Evolutionary conservation across 1,139 yeast genomes (phyloP), one percentile per base, ranked within the genome.

Genomic region (Candida mesenterica): DNA sequence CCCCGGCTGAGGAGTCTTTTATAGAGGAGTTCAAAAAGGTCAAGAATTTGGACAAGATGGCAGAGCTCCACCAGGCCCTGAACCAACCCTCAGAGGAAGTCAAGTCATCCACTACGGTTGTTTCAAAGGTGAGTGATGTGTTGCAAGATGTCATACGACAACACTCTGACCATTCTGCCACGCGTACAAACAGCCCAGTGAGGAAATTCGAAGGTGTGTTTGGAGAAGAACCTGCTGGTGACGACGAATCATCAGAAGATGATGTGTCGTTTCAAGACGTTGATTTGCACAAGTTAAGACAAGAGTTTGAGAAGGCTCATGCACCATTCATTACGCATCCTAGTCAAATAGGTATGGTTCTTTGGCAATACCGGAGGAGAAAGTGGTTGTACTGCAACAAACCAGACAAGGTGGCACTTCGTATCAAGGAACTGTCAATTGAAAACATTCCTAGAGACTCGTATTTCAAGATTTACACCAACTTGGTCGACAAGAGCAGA

Each of bases 301-400:
- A 49, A 33, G 62, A 61, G 38, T 47, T 53, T 36, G 64, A 59
- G 33, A 31, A 19, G 41, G 17, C 31, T 39, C 4, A 44, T 44
- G 18, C 27, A 3, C 22, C 19, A 4, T 24, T 33, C 6, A 28
- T 30, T 24, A 30, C 26, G n/a, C 28, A 36, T 28, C 29, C 30
- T 8, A 33, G 38, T 19, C 34, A 24, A 17, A 50, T 67, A 4
- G 89, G 86, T 4, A 69, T 69, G 16, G 53, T 59, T 4, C 62
- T 82, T 16, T 84, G 89, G 90, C 70, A 72, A 36, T 59, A 64
- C 38, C 72, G 87, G 42, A 65, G 89, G 35, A 52, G 57, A 7
- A 68, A 75, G 36, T 83, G 94, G 94, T 53, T 72, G 18, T 57
- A 56, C 17, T 18, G 34, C 39, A 9, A 24, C 4, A 28, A 45